These are phyloP conservation scores for Knoxdaviesia proteae DNA, from an alignment of 2,329 filamentous ascomycete genomes.

Conservation along the genomic window DNA sequence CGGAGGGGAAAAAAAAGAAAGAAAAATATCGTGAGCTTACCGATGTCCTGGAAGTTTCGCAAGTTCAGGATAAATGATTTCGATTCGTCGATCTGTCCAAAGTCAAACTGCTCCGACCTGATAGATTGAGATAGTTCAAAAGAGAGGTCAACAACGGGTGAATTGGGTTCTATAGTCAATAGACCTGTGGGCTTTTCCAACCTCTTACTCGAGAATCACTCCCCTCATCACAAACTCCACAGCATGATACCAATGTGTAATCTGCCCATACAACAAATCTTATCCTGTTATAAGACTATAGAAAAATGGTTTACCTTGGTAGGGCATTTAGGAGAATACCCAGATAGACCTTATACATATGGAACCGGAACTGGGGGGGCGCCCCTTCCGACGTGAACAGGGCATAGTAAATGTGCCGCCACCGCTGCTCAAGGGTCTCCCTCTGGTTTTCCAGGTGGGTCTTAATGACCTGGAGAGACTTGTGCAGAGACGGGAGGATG, in stretches of 20 bases:
- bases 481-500: conserved; percentile 32
- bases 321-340: conserved; percentile 26
- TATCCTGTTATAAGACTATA: conserved; percentile 3
- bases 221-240: neutral
- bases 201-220: too few relatives aligned
- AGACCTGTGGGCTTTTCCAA: too few relatives aligned
- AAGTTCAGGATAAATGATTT: too few relatives aligned
- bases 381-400: conserved; percentile 31
- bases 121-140: too few relatives aligned
- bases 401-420: conserved; percentile 36
- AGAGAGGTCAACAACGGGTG: too few relatives aligned
- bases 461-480: conserved; percentile 31
- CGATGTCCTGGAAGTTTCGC: too few relatives aligned
- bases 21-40: too few relatives aligned
- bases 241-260: neutral
- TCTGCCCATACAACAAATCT: conserved; percentile 3
- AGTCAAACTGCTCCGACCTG: too few relatives aligned
- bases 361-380: conserved; percentile 29
- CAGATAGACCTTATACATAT: conserved; percentile 34
- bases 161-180: too few relatives aligned
- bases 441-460: conserved; percentile 27
- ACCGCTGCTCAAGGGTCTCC: conserved; percentile 25
- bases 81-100: too few relatives aligned
- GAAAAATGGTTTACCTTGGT: conserved; percentile 19
- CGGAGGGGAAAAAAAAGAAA: too few relatives aligned